Conservation (phyloP, 805 yeast genomes). For the Candida orba region DNA sequence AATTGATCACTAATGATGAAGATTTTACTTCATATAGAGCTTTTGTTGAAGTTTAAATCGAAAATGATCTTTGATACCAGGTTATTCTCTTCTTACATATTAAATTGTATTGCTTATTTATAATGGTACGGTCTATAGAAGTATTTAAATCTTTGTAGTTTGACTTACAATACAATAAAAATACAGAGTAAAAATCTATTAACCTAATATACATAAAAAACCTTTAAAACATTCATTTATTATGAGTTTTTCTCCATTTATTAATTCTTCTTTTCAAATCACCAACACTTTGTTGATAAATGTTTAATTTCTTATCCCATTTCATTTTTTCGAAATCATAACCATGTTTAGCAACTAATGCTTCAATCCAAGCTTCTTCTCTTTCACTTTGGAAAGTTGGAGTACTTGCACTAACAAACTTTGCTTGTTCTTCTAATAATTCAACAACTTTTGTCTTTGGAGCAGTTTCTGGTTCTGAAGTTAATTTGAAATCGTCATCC, state of each 20-base stretch:
- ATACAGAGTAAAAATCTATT: neutral
- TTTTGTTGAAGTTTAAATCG: conserved; percentile 54
- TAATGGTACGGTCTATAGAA: neutral
- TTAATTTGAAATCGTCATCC: conserved; percentile 27
- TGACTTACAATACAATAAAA: too few species aligned
- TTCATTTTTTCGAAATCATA: conserved; percentile 86
- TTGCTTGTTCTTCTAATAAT: conserved; percentile 60
- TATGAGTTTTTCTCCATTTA: conserved; percentile 52
- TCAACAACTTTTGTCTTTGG: conserved; percentile 51
- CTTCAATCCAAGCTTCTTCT: conserved; percentile 66
- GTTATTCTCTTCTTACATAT: too few species aligned
- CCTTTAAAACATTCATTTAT: neutral
- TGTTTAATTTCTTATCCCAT: conserved; percentile 83
- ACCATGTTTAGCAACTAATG: conserved; percentile 69
- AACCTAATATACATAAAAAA: too few species aligned
- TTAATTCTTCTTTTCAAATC: conserved; percentile 65
- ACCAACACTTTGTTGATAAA: conserved; percentile 78
- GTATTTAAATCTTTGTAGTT: too few species aligned
- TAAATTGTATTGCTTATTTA: too few species aligned
- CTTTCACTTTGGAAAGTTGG: conserved; percentile 59
- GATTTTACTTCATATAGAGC: conserved; percentile 85
- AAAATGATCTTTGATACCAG: too few species aligned
- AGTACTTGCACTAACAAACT: conserved; percentile 29
- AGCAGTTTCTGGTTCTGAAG: conserved; percentile 23
- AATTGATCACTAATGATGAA: conserved; percentile 43